phyloP scores from a whole-genome alignment of 176 grass and related monocot genomes.

The Eleusine coracana region DNA sequence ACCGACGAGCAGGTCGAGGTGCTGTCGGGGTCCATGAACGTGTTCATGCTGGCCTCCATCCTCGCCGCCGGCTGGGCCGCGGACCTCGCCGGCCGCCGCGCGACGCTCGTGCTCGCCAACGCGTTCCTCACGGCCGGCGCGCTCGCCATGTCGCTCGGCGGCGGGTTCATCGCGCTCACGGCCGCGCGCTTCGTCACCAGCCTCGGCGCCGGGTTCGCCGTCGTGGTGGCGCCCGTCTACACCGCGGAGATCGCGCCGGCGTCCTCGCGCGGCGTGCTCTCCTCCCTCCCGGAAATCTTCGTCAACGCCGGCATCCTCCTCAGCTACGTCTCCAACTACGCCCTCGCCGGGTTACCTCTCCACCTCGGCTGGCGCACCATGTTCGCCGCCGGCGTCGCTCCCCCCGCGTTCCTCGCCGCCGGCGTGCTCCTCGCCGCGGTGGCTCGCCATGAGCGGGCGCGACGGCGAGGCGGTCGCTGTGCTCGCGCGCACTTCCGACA shows the following conservation, averaged over 20 bases:
- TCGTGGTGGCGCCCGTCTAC: conserved; percentile 44
- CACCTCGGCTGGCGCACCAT: conserved; percentile 54
- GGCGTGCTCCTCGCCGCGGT: conserved; percentile 58
- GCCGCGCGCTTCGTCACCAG: conserved; percentile 49
- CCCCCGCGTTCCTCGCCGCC: conserved; percentile 32
- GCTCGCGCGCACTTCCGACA: conserved; percentile 34
- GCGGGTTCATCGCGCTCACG: conserved; percentile 39
- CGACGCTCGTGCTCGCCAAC: conserved; percentile 43
- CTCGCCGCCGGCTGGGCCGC: conserved; percentile 47
- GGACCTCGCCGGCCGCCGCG: conserved; percentile 35
- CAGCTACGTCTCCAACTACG: not conserved
- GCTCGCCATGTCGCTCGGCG: conserved; percentile 44
- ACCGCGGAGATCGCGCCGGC: conserved; percentile 54
- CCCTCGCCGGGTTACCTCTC: conserved; percentile 40
- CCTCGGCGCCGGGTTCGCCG: conserved; percentile 36
- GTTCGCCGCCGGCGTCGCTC: conserved; percentile 23
- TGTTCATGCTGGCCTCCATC: conserved; percentile 43
- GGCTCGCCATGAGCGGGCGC: conserved; percentile 63
- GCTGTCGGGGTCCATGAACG: conserved; percentile 42
- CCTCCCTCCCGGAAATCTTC: conserved; percentile 21
- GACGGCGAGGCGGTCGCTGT: conserved; percentile 42
- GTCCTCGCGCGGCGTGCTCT: conserved; percentile 36
- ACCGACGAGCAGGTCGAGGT: conserved; percentile 51
- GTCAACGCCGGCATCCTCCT: conserved; percentile 43
- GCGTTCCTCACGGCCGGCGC: conserved; percentile 49